Evolutionary conservation across 495 filamentous ascomycete genomes (phyloP), one percentile per base, ranked within the genome.

Genomic region (Extremus antarcticus): DNA sequence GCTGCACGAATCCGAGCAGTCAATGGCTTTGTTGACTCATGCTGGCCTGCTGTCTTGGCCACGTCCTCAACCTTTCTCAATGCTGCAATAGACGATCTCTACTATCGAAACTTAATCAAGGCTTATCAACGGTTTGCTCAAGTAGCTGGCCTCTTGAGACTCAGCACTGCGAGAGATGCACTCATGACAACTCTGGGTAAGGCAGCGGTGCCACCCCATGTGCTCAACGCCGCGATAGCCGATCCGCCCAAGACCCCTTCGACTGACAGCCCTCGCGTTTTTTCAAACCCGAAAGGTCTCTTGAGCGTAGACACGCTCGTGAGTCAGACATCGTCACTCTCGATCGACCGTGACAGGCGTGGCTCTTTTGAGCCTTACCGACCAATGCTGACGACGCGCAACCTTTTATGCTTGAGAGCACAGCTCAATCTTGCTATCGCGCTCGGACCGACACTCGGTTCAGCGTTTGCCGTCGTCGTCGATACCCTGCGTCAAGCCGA

Each of bases 41-140:
- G 94, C 63, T 98, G 92, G 92, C 92, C 94, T 22, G 92, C 94
- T 46, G 78, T 96, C 15, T 79, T 98, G 32, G 91, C 92, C 16
- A 85, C 89, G 0, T 96, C 87, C 60, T 96, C 92, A 0, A 96
- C 91, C 0, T 97, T 96, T 68, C 68, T 98, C 22, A 90, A 90
- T 66, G 89, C 94, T 19, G 81, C 89, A 0, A 70, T 98, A 10
- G 92, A 97, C 63, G 83, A 88, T n/a, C 91, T 95, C 40, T 95
- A 90, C 57, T 97, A 94, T 57, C 90, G 94, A 58, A 82, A 82
- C 22, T 77, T 98, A 1, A 90, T 98, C n/a, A 79, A 91, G 47
- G 86, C 90, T 0, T 91, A 97, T 60, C 92, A 98, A 63, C 94
- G 94, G 61, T 85, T 98, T 64, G 85, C 94, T 0, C 92, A 98